These are phyloP conservation scores for Monilinia polystroma DNA, from an alignment of 2,329 filamentous ascomycete species.

Conservation along the genomic window DNA sequence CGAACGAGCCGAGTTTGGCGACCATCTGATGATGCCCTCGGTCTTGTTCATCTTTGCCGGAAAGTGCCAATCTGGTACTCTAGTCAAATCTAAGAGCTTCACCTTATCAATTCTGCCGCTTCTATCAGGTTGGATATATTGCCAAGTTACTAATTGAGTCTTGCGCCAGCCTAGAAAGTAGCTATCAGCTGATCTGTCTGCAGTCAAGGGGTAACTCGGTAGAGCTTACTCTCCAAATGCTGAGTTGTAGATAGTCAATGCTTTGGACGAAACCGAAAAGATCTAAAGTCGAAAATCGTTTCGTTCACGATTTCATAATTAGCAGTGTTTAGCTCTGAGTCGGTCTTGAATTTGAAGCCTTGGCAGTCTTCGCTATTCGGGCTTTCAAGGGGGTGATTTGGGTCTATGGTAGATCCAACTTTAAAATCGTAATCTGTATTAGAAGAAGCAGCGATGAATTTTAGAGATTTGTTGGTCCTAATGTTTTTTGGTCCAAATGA, in stretches of 20 bases:
- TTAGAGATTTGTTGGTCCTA: neutral
- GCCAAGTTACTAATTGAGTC: neutral
- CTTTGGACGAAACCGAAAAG: conserved; percentile 7
- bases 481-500: neutral
- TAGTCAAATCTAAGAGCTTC: neutral
- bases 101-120: neutral
- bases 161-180: neutral
- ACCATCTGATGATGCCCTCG: conserved; percentile 64
- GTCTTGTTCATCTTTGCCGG: conserved; percentile 28
- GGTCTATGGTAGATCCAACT: neutral
- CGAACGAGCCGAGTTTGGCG: conserved; percentile 56
- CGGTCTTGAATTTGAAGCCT: neutral
- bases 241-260: neutral
- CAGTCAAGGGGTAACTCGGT: neutral
- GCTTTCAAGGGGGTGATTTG: neutral
- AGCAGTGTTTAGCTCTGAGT: neutral
- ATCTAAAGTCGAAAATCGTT: neutral
- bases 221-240: neutral
- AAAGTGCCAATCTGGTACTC: conserved; percentile 2
- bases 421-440: neutral
- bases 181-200: conserved; percentile 14
- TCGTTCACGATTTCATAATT: conserved; percentile 13
- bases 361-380: neutral
- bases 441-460: neutral
- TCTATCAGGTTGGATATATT: neutral